These are phyloP conservation scores for Isatis tinctoria DNA, from an alignment of 345 rosid species.

Conservation along the genomic window DNA sequence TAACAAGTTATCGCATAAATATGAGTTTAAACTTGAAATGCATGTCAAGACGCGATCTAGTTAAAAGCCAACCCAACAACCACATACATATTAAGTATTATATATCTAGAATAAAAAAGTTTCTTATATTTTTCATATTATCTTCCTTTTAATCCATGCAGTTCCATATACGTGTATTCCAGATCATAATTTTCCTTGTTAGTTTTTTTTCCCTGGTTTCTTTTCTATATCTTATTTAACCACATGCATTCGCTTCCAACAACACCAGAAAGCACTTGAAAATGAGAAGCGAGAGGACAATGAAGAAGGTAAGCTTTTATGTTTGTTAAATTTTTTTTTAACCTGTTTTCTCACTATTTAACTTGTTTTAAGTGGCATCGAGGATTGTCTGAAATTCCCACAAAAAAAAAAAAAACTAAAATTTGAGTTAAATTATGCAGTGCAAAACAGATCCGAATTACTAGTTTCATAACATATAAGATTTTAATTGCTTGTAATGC, in stretches of 20 bases:
- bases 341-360: not conserved
- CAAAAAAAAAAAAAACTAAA: no score
- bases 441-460: not conserved
- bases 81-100: conserved; percentile 1
- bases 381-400: not conserved
- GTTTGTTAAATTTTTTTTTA: not conserved
- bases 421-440: not conserved
- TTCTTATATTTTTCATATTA: not conserved
- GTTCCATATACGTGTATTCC: not conserved
- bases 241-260: not conserved
- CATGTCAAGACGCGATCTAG: no score
- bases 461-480: not conserved
- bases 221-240: not conserved
- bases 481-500: not conserved
- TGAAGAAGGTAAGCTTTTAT: conserved; percentile 15
- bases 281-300: not conserved
- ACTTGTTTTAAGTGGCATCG: not conserved
- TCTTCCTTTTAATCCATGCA: not conserved
- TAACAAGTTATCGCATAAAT: not conserved
- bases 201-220: not conserved
- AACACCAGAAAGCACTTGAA: not conserved
- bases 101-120: not conserved
- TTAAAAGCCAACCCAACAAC: not conserved
- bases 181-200: not conserved
- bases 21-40: not conserved